Evolutionary conservation across 2,329 filamentous ascomycete genomes (phyloP), one percentile per base, ranked within the genome.

Genomic region (Hirsutella thompsonii): DNA sequence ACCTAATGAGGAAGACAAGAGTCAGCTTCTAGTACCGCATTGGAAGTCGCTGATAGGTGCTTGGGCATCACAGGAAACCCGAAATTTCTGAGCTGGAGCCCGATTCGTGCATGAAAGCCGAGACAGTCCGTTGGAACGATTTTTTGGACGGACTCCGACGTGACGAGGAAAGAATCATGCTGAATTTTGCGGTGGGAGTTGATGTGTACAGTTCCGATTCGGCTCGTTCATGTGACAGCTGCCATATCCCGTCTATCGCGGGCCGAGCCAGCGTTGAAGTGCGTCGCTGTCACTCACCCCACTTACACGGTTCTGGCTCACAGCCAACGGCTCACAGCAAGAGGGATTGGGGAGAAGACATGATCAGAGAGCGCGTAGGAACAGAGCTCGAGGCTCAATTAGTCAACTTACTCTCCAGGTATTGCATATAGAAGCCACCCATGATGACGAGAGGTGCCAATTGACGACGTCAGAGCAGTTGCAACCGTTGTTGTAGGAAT

Each of bases 391-490:
- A 32, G 19, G 20, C 16, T 45, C 39, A 41, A 41, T 49, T 49
- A 40, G 45, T 34, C 39, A 51, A 81, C 79, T 76, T 79, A 83
- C 80, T 83, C 58, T 81, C 76, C 49, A 83, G 68, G 59, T 84
- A 84, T 54, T 83, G 78, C 70, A 81, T 81, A 56, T 81, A 81
- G 55, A 79, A 81, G 48, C 76, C 76, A 52, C 68, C 69, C 76
- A 80, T 80, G 47, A 51, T 70, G 58, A 42, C 50, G 46, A 48
- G 50, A 43, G 37, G 45, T 44, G 49, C 49, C 52, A 55, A 55
- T 56, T 40, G 50, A 42, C 35, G 39, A 26, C 35, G 41, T 16
- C 16, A 21, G 33, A 14, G 26, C 39, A 19, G 34, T 19, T 20
- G 6, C 5, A 16, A 38, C 41, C 42, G 42, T 44, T 40, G 32